A percentile compares a stretch with the other conserved stretches of the same genome.
These are phyloP conservation scores for Paramecium sexaurelia DNA, from an alignment of 73 alveolate species.

Conservation along the genomic window DNA sequence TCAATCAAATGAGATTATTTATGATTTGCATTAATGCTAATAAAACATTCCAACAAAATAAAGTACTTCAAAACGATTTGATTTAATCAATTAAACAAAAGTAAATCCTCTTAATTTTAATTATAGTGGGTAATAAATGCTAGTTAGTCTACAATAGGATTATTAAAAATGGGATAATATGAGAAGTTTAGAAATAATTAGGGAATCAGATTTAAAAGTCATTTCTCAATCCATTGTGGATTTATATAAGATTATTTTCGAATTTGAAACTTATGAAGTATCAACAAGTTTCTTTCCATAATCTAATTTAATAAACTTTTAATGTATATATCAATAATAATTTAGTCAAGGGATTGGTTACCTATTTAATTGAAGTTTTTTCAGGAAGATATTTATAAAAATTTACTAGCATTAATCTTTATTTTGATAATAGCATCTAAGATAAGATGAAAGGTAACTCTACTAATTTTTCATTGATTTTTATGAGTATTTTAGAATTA, in stretches of 20 bases:
- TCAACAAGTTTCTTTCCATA: constrained; percentile 21
- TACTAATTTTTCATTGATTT: neutral
- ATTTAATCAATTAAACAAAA: neutral
- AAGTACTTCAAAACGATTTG: neutral
- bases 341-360: neutral
- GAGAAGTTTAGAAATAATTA: constrained; percentile 46
- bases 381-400: constrained; percentile 9
- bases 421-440: constrained; percentile 30
- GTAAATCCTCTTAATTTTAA: neutral
- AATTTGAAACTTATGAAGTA: constrained; percentile 40
- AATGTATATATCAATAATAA: neutral
- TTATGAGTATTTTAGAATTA: neutral
- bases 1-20: neutral
- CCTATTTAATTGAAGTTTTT: neutral
- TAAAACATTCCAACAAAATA: neutral
- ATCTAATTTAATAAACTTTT: neutral
- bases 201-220: constrained; percentile 44
- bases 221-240: constrained; percentile 12
- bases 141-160: constrained; percentile 4
- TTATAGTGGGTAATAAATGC: neutral
- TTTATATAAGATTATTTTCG: neutral
- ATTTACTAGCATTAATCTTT: neutral
- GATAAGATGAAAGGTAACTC: constrained; percentile 12
- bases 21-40: neutral
- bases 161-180: constrained; percentile 53